Evolutionary conservation across 148 eudicot species (phyloP).

Genomic region (Camellia japonica): DNA sequence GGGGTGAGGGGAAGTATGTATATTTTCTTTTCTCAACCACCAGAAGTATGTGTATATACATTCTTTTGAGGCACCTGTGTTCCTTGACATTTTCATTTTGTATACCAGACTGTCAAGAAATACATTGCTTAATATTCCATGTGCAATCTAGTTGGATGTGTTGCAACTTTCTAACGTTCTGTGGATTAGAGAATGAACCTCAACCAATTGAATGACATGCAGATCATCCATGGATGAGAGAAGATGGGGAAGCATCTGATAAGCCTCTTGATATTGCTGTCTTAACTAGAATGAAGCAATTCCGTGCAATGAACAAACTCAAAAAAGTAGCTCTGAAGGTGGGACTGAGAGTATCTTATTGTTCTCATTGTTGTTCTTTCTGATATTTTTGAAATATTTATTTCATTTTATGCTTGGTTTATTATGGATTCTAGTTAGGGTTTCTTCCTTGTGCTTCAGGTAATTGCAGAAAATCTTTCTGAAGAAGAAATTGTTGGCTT

Average conservation of each 20-base stretch:
- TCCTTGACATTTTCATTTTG: neutral
- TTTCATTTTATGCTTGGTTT: neutral
- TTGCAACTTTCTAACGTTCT: neutral
- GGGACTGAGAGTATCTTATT: conserved; percentile 19
- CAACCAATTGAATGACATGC: conserved; percentile 25
- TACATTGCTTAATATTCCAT: neutral
- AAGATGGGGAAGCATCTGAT: conserved; percentile 92
- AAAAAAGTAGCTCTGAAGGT: conserved; percentile 95
- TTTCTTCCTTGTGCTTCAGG: conserved; percentile 40
- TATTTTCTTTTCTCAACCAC: neutral
- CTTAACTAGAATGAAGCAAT: conserved; percentile 88
- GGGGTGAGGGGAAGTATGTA: neutral
- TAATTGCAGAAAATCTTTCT: conserved; percentile 90
- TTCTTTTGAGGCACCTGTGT: neutral
- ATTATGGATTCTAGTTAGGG: conserved; percentile 14
- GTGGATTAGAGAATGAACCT: conserved; percentile 4
- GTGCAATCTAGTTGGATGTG: neutral
- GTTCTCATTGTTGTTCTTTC: neutral
- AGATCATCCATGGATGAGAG: conserved; percentile 98
- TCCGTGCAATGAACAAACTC: conserved; percentile 97
- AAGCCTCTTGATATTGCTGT: conserved; percentile 95
- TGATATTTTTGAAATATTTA: too few species aligned
- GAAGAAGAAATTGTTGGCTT: conserved; percentile 94
- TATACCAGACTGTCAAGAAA: neutral
- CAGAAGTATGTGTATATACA: neutral